Evolutionary conservation across 2,329 filamentous ascomycete species (phyloP).

Genomic region (Phoma sp.): DNA sequence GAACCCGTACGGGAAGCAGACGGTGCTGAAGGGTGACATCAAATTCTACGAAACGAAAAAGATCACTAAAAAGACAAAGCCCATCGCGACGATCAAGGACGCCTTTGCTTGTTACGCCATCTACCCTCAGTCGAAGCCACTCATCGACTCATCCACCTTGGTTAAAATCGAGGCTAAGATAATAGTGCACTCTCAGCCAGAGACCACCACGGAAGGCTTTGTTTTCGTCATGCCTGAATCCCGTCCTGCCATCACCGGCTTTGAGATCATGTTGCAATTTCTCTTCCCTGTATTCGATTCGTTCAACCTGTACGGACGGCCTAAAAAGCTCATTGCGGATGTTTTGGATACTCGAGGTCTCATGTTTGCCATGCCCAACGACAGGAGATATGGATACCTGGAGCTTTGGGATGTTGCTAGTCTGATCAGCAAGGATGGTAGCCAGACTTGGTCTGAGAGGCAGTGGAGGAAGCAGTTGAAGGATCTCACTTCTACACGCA

Average conservation of each 20-base stretch:
- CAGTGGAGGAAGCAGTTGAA: slow-evolving; percentile 92
- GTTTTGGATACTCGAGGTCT: slow-evolving; percentile 84
- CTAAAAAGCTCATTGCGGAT: slow-evolving; percentile 84
- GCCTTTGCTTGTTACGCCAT: slow-evolving; percentile 93
- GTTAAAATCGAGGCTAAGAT: slow-evolving; percentile 93
- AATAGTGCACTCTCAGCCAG: slow-evolving; percentile 80
- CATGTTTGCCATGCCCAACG: slow-evolving; percentile 97
- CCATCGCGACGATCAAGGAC: slow-evolving; percentile 89
- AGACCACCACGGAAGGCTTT: slow-evolving; percentile 84
- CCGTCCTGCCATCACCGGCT: slow-evolving; percentile 88
- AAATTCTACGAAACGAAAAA: slow-evolving; percentile 93
- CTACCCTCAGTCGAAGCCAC: slow-evolving; percentile 90
- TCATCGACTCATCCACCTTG: slow-evolving; percentile 93
- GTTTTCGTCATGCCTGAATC: slow-evolving; percentile 98
- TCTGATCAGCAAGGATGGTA: slow-evolving; percentile 79
- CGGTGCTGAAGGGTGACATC: slow-evolving; percentile 82
- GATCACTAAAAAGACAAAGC: slow-evolving; percentile 87
- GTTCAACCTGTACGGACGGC: slow-evolving; percentile 88
- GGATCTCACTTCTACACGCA: slow-evolving; percentile 80
- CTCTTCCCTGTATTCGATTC: slow-evolving; percentile 94
- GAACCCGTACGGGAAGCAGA: slow-evolving; percentile 79
- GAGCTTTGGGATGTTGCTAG: slow-evolving; percentile 84
- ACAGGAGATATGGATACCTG: slow-evolving; percentile 86
- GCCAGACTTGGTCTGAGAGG: slow-evolving; percentile 77
- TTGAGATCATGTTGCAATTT: slow-evolving; percentile 93